Evolutionary conservation across 371 early-diverging fungal species (phyloP), one percentile per base, ranked within the genome.

Genomic region (Haplosporangium sp.): DNA sequence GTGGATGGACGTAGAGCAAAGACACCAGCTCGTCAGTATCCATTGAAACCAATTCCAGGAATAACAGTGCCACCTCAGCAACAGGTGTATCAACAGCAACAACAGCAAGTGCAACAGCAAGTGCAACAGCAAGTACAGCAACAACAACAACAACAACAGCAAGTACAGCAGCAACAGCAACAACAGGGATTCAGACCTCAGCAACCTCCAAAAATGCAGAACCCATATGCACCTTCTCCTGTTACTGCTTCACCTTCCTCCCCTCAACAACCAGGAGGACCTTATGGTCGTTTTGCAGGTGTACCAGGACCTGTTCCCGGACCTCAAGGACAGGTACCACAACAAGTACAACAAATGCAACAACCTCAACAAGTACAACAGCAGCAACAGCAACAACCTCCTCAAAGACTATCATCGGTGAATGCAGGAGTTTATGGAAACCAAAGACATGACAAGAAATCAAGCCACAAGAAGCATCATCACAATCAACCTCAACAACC

Each of bases 1-100:
- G 78, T 72, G 3, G 78, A 77, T 63, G 69, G 69, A 27, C 72
- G 78, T 15, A 72, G 69, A 40, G 78, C 78, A 39, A 77, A 73
- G 63, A 77, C 78, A 11, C 58, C 73, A 35, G 69, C 73, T 15
- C 73, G 78, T 19, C 65, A 69, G 17, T 77, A 77, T 52, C 78
- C 78, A 15, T 20, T 77, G 58, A 77, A 77, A 56, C 73, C 73
- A 20, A 69, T 77, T 10, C 73, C 78, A 2, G 72, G 69, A 38
- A 5, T 50, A 27, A 63, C 69, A 13, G 34, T 52, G 15, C 69
- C 40, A 35, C 71, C n/a, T 39, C 58, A 40, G 11, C 70, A 53
- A 10, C 60, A 61, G 45, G 45, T 35, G 19, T 53, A 48, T 45
- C 75, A 61, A 38, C 69, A 66, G 39, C 76, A 47, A 11, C 69